Evolutionary conservation across 2,329 filamentous ascomycete genomes (phyloP), one percentile per base, ranked within the genome.

Genomic region (Whalleya microplaca): DNA sequence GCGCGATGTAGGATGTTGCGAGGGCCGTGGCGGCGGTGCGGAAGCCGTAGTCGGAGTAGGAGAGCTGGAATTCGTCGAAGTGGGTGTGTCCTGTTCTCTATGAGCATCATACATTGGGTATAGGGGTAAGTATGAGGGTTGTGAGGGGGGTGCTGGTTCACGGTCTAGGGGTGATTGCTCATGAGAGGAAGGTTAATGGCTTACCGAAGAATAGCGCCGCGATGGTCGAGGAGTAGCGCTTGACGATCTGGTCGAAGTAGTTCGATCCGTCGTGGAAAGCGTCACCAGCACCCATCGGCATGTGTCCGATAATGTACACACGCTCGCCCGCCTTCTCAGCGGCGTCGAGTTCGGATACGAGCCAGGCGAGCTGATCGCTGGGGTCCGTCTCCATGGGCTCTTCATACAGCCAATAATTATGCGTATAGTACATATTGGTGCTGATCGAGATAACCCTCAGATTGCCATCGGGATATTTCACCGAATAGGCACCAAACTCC

Each of bases 391-490:
- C 70, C 73, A 82, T 78, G 1, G 75, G 72, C 45, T 78, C 74
- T 58, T 79, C 74, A 63, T 83, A 86, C 37, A 82, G 67, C 72
- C 78, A 82, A 66, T 81, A 83, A 72, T 87, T 86, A 58, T 78
- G 71, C n/a, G 75, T 77, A 68, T 86, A 86, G 71, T 81, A 85
- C 58, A 85, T 69, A 66, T 85, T 84, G 18, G 81, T 85, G 73
- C 83, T 85, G 63, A 86, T 73, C 3, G 82, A 84, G 64, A 86
- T 84, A 63, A 87, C 71, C 21, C 81, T 77, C 21, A 86, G 71
- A 57, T 82, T 81, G 18, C 73, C 75, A 23, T 69, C 64, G 4
- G 76, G 72, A 45, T 79, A 73, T 47, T 74, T 71, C 8, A 75
- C 74, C 2, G 82, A 80, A 67, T 84, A 85, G 14, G 74, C 77